Base-by-base conservation (phyloP, 2,329 filamentous ascomycete species). In the Cyanodermella asteris region DNA sequence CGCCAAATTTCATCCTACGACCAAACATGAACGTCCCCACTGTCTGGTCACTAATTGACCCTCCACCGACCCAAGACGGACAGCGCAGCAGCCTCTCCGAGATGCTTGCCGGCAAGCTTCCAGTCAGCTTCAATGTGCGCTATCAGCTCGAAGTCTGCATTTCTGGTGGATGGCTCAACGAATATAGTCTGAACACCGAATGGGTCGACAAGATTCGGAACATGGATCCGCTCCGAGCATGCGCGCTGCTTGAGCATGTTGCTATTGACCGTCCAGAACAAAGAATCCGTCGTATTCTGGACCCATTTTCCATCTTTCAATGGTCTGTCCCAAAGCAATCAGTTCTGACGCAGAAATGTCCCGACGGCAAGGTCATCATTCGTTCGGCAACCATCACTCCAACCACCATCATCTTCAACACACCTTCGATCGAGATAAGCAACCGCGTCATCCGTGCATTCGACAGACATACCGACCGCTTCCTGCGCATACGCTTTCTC, bases 121-220 rank as follows among this genome's bases (percentile, higher is more conserved):
- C 48, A 27, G 53, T 84, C 4, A 51, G 64, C 0, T 93, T 81
- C 32, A 51, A 67, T 1, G 64, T 91, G 2, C 64, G 78, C 10
- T 97, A 94, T 41, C 81, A 91, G 43, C 61, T 97, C 0, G 84
- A 97, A 44, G 82, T 80, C 0, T 94, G 84, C 42, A 59, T 94
- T n/a, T 91, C 82, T 0, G 65, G 73, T 15, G 69, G 71, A 1
- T 56, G 68, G 13, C 50, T 97, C 8, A 72, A 72, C 26, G 84
- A 93, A 43, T 65, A 78, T 41, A 74, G 63, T 23, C 61, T 94
- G 22, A 60, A 55, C 1, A 43, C 47, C 2, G 57, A 65, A 3
- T 94, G 94, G 34, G 49, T 91, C 3, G 42, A 56, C 15, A 59
- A 50, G 20, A 56, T 94, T 4, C 43, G 51, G 3, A 38, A 50